phyloP scores from a whole-genome alignment of 495 filamentous ascomycete species.

The Aspergillus carlsbadensis region DNA sequence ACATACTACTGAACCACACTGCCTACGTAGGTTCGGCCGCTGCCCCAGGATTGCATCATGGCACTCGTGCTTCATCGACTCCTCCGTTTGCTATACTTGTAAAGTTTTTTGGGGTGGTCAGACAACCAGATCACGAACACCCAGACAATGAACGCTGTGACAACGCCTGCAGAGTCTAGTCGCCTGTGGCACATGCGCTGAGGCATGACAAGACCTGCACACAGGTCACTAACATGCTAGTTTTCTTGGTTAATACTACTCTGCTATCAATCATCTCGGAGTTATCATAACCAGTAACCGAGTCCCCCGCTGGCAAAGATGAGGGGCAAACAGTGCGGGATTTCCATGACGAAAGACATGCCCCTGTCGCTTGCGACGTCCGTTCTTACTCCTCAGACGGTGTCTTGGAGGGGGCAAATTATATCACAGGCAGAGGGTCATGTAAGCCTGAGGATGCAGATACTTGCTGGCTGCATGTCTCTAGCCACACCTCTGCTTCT shows the following conservation, averaged over 20 bases:
- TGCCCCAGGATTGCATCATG: neutral
- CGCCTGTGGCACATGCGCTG: neutral
- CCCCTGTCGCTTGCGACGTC: neutral
- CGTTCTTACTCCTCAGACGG: neutral
- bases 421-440: neutral
- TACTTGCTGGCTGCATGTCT: neutral
- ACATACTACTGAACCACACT: neutral
- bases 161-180: no score
- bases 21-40: neutral
- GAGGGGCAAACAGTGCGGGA: constrained; percentile 3
- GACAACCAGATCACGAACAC: no score
- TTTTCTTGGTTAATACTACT: no score
- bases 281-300: neutral
- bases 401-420: neutral
- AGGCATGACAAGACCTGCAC: neutral
- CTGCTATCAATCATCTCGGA: no score
- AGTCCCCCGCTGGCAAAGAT: neutral
- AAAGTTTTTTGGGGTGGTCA: no score
- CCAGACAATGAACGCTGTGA: no score
- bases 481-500: constrained; percentile 3
- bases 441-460: neutral
- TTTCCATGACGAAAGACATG: neutral
- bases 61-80: neutral
- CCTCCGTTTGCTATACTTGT: no score
- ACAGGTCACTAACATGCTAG: neutral